Percentiles rank a stretch among this genome's conserved stretches.
Evolutionary conservation across 495 filamentous ascomycete genomes (phyloP).

Genomic region (Letharia lupina): DNA sequence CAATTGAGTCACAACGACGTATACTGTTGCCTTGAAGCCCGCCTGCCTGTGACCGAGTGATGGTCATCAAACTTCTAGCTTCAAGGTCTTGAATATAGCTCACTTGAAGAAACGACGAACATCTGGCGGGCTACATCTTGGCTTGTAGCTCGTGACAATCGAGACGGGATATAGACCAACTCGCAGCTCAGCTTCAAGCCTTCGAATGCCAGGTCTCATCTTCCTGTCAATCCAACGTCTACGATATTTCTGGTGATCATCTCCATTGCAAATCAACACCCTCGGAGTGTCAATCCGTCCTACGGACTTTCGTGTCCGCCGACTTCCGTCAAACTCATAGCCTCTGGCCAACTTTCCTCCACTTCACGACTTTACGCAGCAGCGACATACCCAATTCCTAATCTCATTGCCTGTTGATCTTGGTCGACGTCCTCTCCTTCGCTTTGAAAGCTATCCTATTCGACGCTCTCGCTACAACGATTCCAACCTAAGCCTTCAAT

Average conservation of each 20-base stretch:
- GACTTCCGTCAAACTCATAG: slow-evolving; percentile 4
- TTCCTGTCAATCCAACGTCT: slow-evolving; percentile 14
- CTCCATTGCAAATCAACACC: neutral
- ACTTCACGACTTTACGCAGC: slow-evolving; percentile 47
- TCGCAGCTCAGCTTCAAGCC: neutral
- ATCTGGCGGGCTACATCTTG: neutral
- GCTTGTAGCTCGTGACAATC: neutral
- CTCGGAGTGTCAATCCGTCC: slow-evolving; percentile 1
- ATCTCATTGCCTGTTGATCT: slow-evolving; percentile 30
- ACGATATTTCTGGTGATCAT: slow-evolving; percentile 2
- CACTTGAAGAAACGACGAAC: neutral
- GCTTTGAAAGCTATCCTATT: slow-evolving; percentile 23
- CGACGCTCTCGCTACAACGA: slow-evolving; percentile 27
- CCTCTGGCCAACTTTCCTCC: slow-evolving; percentile 4
- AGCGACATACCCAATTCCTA: slow-evolving; percentile 36
- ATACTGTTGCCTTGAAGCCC: slow-evolving; percentile 7
- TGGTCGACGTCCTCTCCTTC: slow-evolving; percentile 36
- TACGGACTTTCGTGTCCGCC: neutral
- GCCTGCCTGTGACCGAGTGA: slow-evolving; percentile 4
- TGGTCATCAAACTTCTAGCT: neutral
- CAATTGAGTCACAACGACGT: slow-evolving; percentile 13
- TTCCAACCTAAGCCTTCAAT: slow-evolving; percentile 27
- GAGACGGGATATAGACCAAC: neutral
- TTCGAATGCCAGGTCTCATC: slow-evolving; percentile 3
- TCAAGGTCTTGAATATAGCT: neutral